phyloP scores from a whole-genome alignment of 2,329 filamentous ascomycete species.

The Myriosclerotinia duriaeana region DNA sequence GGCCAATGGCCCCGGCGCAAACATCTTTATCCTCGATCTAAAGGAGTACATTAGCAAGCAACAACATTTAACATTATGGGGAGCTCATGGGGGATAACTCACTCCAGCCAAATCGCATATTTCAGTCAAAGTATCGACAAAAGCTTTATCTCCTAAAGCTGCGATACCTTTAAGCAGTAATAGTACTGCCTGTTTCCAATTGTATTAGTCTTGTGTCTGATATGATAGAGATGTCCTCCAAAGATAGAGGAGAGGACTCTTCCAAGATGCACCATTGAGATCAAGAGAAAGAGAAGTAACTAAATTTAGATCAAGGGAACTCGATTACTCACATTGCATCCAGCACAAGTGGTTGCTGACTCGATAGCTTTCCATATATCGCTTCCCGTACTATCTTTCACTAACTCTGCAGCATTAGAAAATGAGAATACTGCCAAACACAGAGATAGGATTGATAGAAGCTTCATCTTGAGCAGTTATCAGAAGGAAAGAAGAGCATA shows the following conservation, averaged over 20 bases:
- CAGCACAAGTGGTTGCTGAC: constrained; percentile 16
- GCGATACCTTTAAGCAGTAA: constrained; percentile 48
- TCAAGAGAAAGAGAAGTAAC: not conserved
- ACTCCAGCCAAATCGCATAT: constrained; percentile 38
- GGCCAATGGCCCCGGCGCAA: constrained; percentile 48
- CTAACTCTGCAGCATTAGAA: constrained; percentile 14
- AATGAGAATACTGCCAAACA: not conserved
- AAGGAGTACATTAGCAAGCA: constrained; percentile 4
- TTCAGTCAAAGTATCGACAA: constrained; percentile 43
- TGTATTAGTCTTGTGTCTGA: not conserved
- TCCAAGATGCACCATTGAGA: not conserved
- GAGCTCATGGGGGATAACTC: constrained; percentile 26
- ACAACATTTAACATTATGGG: not conserved
- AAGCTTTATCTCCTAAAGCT: constrained; percentile 45
- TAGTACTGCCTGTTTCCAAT: constrained; percentile 38
- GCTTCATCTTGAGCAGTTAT: constrained; percentile 13
- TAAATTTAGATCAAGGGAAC: not conserved
- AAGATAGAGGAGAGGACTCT: not conserved
- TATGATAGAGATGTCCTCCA: not conserved
- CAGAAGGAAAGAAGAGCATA: not conserved
- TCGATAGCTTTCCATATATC: constrained; percentile 24
- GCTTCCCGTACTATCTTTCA: constrained; percentile 13
- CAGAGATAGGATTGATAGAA: constrained; percentile 8
- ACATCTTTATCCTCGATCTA: constrained; percentile 39
- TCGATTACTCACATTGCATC: constrained; percentile 21